Conservation (phyloP, 2,329 filamentous ascomycete species). For the Cryphonectria japonica region DNA sequence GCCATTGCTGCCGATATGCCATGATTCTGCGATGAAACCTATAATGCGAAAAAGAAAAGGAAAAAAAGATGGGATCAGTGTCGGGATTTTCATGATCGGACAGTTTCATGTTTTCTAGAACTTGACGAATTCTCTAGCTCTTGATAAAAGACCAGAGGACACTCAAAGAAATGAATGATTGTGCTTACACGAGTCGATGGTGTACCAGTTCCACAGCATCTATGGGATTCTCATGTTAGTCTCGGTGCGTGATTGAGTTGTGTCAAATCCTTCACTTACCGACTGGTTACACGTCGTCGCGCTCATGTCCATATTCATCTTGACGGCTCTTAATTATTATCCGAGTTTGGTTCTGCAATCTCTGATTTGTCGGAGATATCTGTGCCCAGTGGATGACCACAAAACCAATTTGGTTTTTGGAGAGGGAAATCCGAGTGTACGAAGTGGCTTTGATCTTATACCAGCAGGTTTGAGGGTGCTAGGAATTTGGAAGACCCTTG, state of each 20-base stretch:
- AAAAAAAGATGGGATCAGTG: neutral
- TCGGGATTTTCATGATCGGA: neutral
- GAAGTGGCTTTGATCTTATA: neutral
- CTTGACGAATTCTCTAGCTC: neutral
- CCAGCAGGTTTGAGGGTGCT: neutral
- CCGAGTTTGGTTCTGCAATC: neutral
- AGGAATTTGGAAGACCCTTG: too few species aligned
- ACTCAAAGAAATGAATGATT: neutral
- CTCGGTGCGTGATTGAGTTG: too few species aligned
- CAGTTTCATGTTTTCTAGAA: neutral
- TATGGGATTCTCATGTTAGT: neutral
- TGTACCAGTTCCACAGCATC: slow-evolving; percentile 31
- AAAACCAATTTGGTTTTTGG: neutral
- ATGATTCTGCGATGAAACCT: slow-evolving; percentile 46
- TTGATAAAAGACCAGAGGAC: neutral
- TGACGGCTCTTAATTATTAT: neutral
- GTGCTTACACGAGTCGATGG: slow-evolving; percentile 28
- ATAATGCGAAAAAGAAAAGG: too few species aligned
- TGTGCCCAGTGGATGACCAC: neutral
- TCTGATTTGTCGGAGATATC: neutral
- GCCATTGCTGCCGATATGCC: slow-evolving; percentile 45
- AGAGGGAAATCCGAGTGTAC: too few species aligned
- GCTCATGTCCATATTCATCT: slow-evolving; percentile 26
- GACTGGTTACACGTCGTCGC: slow-evolving; percentile 26
- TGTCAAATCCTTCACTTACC: slow-evolving; percentile 6